Conservation (phyloP, 1,139 yeast genomes). For the Geotrichum bryndzae region DNA sequence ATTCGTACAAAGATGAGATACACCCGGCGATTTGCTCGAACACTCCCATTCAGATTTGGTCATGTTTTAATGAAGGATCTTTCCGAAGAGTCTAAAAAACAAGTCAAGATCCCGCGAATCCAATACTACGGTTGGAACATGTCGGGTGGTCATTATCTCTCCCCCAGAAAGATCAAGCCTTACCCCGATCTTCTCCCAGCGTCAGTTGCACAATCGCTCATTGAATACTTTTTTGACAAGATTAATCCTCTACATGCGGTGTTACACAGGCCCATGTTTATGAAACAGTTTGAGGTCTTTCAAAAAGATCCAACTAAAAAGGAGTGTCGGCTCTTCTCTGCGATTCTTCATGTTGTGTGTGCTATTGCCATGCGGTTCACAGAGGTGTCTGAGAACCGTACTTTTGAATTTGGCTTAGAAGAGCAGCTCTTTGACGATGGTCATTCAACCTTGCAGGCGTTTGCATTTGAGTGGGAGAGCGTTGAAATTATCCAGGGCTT, state of each 20-base stretch:
- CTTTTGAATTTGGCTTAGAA: slow-evolving; percentile 42
- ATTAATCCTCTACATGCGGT: slow-evolving; percentile 52
- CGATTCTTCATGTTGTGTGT: slow-evolving; percentile 47
- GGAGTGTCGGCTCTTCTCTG: slow-evolving; percentile 43
- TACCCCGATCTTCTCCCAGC: slow-evolving; percentile 9
- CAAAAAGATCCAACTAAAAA: slow-evolving; percentile 23
- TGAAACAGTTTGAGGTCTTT: slow-evolving; percentile 46
- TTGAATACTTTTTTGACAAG: slow-evolving; percentile 44
- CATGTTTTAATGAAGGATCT: slow-evolving; percentile 10
- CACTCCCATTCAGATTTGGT: slow-evolving; percentile 16
- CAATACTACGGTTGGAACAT: slow-evolving; percentile 68
- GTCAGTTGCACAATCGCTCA: slow-evolving; percentile 20
- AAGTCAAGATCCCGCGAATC: slow-evolving; percentile 47
- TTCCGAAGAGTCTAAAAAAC: slow-evolving; percentile 34
- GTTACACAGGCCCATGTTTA: slow-evolving; percentile 49
- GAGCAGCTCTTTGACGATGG: slow-evolving; percentile 50
- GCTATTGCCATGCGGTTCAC: slow-evolving; percentile 50
- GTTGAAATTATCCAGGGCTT: slow-evolving; percentile 61
- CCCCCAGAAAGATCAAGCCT: slow-evolving; percentile 39
- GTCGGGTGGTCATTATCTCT: slow-evolving; percentile 51
- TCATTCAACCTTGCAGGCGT: slow-evolving; percentile 42
- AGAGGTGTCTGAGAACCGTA: slow-evolving; percentile 39
- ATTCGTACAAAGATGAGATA: slow-evolving; percentile 12
- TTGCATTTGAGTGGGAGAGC: slow-evolving; percentile 64
- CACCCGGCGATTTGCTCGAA: slow-evolving; percentile 12